phyloP scores from a whole-genome alignment of 2,329 filamentous ascomycete species.

The Sporothrix schenckii region DNA sequence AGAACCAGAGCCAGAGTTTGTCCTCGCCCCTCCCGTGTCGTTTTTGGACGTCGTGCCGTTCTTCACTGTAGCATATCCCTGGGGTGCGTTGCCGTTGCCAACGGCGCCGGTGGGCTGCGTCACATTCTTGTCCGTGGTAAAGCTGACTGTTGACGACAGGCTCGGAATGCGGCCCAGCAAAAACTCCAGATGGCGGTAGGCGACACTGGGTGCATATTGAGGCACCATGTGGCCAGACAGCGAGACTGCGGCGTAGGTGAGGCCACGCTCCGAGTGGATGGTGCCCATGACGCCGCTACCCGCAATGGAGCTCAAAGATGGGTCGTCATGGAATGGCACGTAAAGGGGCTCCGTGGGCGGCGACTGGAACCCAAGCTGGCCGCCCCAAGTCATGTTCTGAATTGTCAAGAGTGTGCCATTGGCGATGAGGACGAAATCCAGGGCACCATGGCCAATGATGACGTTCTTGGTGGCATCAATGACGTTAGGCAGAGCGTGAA shows the following conservation, averaged over 20 bases:
- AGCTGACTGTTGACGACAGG: constrained; percentile 49
- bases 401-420: constrained; percentile 73
- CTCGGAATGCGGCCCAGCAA: constrained; percentile 69
- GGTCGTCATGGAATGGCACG: constrained; percentile 65
- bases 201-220: constrained; percentile 68
- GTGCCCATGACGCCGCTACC: constrained; percentile 67
- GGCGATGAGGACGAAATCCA: constrained; percentile 68
- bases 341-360: constrained; percentile 65
- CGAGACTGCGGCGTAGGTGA: constrained; percentile 70
- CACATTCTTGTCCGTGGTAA: constrained; percentile 40
- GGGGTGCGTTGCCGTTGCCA: constrained; percentile 41
- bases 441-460: constrained; percentile 70
- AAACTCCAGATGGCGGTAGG: constrained; percentile 74
- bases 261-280: constrained; percentile 70
- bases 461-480: constrained; percentile 74
- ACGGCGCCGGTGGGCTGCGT: constrained; percentile 39
- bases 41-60: constrained; percentile 6
- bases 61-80: constrained; percentile 34
- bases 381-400: constrained; percentile 82
- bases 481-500: constrained; percentile 66
- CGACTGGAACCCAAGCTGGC: constrained; percentile 68
- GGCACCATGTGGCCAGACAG: constrained; percentile 69
- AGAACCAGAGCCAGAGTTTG: neutral
- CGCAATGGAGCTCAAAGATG: constrained; percentile 38
- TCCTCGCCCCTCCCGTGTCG: neutral